phyloP scores from a whole-genome alignment of 352 stramenopile species.

The Achlya hypogyna region DNA sequence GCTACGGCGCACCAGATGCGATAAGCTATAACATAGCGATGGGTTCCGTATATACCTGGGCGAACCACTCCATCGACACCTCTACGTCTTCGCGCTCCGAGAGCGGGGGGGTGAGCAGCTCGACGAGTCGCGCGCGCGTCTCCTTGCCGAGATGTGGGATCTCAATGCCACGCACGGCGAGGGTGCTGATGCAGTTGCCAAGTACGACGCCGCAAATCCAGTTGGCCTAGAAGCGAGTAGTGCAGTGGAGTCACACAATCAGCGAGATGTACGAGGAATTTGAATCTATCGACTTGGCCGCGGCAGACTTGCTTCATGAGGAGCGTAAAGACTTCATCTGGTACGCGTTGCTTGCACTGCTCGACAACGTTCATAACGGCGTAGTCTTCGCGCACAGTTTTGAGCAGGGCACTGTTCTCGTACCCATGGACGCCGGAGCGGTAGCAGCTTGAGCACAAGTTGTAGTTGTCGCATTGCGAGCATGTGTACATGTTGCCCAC shows the following conservation, averaged over 20 bases:
- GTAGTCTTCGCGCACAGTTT: constrained; percentile 76
- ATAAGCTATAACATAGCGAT: constrained; percentile 8
- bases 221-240: constrained; percentile 31
- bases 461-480: constrained; percentile 79
- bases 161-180: constrained; percentile 76
- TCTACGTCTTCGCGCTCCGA: constrained; percentile 74
- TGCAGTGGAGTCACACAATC: not conserved
- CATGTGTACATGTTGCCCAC: constrained; percentile 84
- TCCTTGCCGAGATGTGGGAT: constrained; percentile 68
- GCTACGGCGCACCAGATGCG: constrained; percentile 17
- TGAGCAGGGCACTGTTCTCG: constrained; percentile 65
- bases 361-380: constrained; percentile 69
- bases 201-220: constrained; percentile 80
- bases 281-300: constrained; percentile 83
- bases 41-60: constrained; percentile 33
- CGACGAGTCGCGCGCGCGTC: constrained; percentile 58
- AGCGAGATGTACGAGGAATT: constrained; percentile 41
- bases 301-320: constrained; percentile 78
- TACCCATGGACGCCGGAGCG: constrained; percentile 75
- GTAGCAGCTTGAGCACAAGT: constrained; percentile 76
- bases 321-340: constrained; percentile 72
- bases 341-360: constrained; percentile 58
- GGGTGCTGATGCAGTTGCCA: constrained; percentile 45
- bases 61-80: constrained; percentile 86
- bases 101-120: constrained; percentile 70